phyloP scores from a whole-genome alignment of 2,329 filamentous ascomycete genomes.

The Colletotrichum euphorbiae region DNA sequence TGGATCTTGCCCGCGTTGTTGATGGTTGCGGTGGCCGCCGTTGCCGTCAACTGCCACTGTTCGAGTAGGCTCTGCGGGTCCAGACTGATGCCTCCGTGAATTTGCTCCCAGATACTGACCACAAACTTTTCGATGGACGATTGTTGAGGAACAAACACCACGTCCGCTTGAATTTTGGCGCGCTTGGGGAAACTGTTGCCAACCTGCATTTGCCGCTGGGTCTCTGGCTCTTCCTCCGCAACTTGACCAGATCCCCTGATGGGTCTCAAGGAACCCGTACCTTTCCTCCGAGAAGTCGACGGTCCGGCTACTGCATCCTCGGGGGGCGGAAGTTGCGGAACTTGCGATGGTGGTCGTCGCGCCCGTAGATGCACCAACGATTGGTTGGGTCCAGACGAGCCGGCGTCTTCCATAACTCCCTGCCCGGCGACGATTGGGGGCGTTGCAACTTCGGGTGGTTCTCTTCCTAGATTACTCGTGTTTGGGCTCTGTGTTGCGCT shows the following conservation, averaged over 20 bases:
- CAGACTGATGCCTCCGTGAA: constrained; percentile 46
- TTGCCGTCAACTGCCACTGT: constrained; percentile 43
- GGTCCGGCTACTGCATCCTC: constrained; percentile 3
- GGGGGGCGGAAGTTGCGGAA: neutral
- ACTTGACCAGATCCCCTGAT: constrained; percentile 11
- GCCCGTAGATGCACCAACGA: constrained; percentile 20
- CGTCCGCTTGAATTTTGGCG: constrained; percentile 32
- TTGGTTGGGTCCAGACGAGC: constrained; percentile 19
- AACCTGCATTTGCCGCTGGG: constrained; percentile 40
- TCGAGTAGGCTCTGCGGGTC: constrained; percentile 46
- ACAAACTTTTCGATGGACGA: constrained; percentile 47
- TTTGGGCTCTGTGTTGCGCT: constrained; percentile 27
- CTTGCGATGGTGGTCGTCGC: constrained; percentile 7
- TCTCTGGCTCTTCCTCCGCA: constrained; percentile 35
- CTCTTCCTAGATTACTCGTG: constrained; percentile 19
- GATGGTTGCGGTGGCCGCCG: constrained; percentile 40
- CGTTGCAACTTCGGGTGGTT: neutral
- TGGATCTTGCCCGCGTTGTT: constrained; percentile 38
- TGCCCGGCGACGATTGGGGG: constrained; percentile 8
- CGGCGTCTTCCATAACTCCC: constrained; percentile 5
- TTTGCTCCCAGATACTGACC: constrained; percentile 49
- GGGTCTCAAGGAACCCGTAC: constrained; percentile 31
- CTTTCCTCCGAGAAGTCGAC: constrained; percentile 24
- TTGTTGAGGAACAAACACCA: constrained; percentile 35
- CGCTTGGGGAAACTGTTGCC: constrained; percentile 41